These are phyloP conservation scores for Phytophthora aleatoria DNA, from an alignment of 352 stramenopile species.

Conservation along the genomic window DNA sequence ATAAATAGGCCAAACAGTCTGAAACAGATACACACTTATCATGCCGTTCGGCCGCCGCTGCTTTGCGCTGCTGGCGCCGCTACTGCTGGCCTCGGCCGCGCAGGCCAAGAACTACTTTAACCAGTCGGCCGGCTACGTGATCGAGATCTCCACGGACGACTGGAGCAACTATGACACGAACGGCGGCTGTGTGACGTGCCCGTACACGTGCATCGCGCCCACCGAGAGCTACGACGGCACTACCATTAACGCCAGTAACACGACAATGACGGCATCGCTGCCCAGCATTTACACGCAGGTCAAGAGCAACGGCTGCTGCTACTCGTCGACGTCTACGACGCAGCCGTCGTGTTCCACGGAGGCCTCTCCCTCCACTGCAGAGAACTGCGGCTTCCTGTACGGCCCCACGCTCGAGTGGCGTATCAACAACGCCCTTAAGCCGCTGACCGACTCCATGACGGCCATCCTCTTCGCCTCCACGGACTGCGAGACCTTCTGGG, in stretches of 20 bases:
- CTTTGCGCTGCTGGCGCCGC: conserved; percentile 12
- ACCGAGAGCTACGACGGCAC: conserved; percentile 74
- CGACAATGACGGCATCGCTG: conserved; percentile 65
- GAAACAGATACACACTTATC: not conserved
- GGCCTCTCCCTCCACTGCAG: conserved; percentile 57
- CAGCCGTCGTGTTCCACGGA: conserved; percentile 66
- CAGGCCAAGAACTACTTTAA: conserved; percentile 61
- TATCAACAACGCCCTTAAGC: conserved; percentile 66
- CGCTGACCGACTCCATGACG: conserved; percentile 48
- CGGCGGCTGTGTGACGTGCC: conserved; percentile 86
- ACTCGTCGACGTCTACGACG: conserved; percentile 57
- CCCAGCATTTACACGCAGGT: conserved; percentile 76
- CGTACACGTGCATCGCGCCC: conserved; percentile 84
- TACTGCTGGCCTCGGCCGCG: conserved; percentile 31
- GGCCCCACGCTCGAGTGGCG: conserved; percentile 85
- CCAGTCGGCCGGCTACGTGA: conserved; percentile 65
- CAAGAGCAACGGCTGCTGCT: conserved; percentile 83
- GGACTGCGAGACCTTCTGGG: conserved; percentile 88
- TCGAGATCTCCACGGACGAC: conserved; percentile 72
- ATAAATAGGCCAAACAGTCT: conserved; percentile 4
- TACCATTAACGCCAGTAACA: conserved; percentile 83
- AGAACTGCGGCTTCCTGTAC: conserved; percentile 86
- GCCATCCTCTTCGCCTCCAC: conserved; percentile 86
- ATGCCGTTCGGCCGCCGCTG: conserved; percentile 16
- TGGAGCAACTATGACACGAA: conserved; percentile 86